These are phyloP conservation scores for Aechmea fasciata DNA, from an alignment of 176 grass and related monocot species.

Conservation along the genomic window DNA sequence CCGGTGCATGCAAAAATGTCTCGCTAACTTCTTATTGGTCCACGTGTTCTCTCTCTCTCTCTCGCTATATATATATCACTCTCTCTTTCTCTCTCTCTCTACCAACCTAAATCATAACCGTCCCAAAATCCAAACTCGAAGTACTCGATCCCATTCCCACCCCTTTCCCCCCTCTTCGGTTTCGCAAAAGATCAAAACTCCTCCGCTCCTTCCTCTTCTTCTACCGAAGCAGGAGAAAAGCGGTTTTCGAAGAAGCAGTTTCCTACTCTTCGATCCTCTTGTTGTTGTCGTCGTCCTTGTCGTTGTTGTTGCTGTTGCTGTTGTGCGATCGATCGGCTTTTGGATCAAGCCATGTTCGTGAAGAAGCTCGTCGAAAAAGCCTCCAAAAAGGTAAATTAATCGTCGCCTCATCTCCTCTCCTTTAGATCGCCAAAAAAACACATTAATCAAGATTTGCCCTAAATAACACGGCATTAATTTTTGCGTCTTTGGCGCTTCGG, in stretches of 20 bases:
- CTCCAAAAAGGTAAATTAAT: slow-evolving; percentile 53
- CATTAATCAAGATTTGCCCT: too few species aligned
- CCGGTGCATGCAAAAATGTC: neutral
- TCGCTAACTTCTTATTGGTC: neutral
- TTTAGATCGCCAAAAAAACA: neutral
- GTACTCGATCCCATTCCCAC: neutral
- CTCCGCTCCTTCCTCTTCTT: neutral
- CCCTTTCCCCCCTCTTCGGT: slow-evolving; percentile 19
- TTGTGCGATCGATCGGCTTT: too few species aligned
- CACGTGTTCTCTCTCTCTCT: neutral
- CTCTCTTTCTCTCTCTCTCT: neutral
- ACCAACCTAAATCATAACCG: neutral
- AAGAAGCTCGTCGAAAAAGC: slow-evolving; percentile 79
- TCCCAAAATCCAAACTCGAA: neutral
- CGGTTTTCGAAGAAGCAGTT: too few species aligned
- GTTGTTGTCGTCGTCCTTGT: too few species aligned
- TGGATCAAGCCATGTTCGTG: slow-evolving; percentile 41
- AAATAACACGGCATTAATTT: too few species aligned
- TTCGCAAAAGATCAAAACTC: slow-evolving; percentile 11
- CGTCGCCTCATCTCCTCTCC: neutral
- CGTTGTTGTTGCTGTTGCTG: too few species aligned
- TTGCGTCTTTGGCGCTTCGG: too few species aligned
- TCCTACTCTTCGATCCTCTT: too few species aligned
- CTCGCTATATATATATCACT: neutral
- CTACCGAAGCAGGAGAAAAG: neutral